Evolutionary conservation across 2,329 filamentous ascomycete genomes (phyloP).

Genomic region (Samsoniella hepiali): DNA sequence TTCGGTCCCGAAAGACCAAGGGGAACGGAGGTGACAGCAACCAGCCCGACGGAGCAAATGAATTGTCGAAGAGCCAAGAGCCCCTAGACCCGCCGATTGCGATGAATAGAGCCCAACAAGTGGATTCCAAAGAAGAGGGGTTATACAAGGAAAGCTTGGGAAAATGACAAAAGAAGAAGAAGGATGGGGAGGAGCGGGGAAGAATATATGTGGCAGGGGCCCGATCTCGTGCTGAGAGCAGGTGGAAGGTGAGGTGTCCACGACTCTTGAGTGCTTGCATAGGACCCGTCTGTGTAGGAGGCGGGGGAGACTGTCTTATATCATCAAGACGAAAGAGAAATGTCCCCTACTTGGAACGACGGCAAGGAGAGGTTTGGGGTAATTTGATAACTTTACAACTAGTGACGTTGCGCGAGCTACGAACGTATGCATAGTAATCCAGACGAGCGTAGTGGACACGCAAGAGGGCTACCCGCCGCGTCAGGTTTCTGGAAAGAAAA

Average conservation of each 20-base stretch:
- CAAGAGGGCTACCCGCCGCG: neutral
- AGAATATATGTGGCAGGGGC: slow-evolving; percentile 2
- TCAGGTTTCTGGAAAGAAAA: slow-evolving; percentile 7
- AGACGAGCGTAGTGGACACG: slow-evolving; percentile 4
- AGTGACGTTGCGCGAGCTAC: neutral
- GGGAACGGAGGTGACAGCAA: neutral
- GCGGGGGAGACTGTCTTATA: slow-evolving; percentile 11
- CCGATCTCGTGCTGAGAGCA: slow-evolving; percentile 2
- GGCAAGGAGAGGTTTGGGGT: neutral
- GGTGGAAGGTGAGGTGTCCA: neutral
- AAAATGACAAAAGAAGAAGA: neutral
- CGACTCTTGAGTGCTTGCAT: neutral
- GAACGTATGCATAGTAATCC: neutral
- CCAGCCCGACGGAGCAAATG: slow-evolving; percentile 8
- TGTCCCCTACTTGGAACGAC: neutral
- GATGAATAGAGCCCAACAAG: neutral
- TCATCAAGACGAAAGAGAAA: neutral
- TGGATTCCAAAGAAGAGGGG: slow-evolving; percentile 4
- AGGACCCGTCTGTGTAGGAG: neutral
- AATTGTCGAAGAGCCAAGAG: neutral
- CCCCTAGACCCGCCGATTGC: slow-evolving; percentile 7
- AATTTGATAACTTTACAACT: neutral
- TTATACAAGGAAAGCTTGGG: neutral
- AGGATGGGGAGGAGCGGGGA: neutral
- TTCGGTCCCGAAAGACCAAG: neutral